Percentiles rank a stretch among this genome's conserved stretches.
Conservation (phyloP, 2,329 filamentous ascomycete genomes). For the Fusarium sp. region DNA sequence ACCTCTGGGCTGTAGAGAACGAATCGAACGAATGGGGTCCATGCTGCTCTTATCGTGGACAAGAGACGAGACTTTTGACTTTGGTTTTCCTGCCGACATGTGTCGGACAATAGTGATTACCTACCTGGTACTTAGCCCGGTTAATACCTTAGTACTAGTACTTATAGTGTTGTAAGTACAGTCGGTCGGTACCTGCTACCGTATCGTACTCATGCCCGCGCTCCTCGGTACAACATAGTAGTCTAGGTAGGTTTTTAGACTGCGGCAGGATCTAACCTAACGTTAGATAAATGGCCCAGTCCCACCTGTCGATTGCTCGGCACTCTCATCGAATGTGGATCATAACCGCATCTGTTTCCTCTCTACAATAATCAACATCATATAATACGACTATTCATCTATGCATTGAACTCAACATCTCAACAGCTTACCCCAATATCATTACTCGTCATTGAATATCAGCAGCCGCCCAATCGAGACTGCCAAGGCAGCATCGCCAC, state of each 20-base stretch:
- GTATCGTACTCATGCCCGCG: neutral
- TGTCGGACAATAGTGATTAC: neutral
- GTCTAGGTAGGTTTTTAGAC: slow-evolving; percentile 3
- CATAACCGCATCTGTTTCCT: slow-evolving; percentile 19
- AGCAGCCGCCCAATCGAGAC: neutral
- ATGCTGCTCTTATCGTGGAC: neutral
- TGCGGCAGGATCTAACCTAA: slow-evolving; percentile 3
- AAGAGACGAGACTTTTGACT: neutral
- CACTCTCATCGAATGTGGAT: slow-evolving; percentile 24
- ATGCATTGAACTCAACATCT: neutral
- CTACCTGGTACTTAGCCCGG: neutral
- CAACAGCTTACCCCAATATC: neutral
- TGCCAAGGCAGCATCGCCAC: slow-evolving; percentile 26
- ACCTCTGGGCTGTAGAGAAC: neutral
- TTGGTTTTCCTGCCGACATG: neutral
- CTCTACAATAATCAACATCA: slow-evolving; percentile 1
- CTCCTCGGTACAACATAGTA: neutral
- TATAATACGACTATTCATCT: neutral
- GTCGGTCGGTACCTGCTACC: no score
- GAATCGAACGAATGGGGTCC: neutral
- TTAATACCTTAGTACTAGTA: neutral
- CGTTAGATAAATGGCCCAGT: slow-evolving; percentile 23
- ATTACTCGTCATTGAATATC: slow-evolving; percentile 4
- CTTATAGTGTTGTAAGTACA: neutral
- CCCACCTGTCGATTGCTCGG: slow-evolving; percentile 27